A percentile compares a stretch with the other conserved stretches of the same genome.
phyloP scores from a whole-genome alignment of 2,329 filamentous ascomycete genomes.

The Colletotrichum graminicola region DNA sequence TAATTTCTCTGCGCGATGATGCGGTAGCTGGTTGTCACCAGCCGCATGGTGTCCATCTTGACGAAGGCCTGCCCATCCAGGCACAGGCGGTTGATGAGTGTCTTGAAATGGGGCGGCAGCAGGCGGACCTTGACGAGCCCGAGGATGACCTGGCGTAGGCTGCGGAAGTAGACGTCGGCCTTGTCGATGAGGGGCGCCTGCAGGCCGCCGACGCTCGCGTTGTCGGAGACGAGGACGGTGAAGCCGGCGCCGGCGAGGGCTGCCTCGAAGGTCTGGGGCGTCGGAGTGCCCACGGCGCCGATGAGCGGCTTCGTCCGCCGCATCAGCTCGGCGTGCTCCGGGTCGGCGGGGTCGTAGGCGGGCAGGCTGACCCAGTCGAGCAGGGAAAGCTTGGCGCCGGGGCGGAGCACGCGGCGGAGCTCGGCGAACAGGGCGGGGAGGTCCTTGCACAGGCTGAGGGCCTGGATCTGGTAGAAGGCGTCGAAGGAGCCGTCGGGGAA shows the following conservation, averaged over 20 bases:
- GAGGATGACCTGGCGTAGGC: conserved; percentile 61
- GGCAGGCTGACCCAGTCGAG: conserved; percentile 67
- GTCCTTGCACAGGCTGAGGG: conserved; percentile 65
- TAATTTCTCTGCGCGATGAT: conserved; percentile 61
- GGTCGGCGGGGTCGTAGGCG: conserved; percentile 60
- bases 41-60: conserved; percentile 66
- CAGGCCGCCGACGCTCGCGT: conserved; percentile 63
- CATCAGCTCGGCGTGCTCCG: conserved; percentile 64
- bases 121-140: conserved; percentile 60
- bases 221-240: conserved; percentile 60
- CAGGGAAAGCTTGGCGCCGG: conserved; percentile 62
- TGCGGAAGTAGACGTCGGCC: conserved; percentile 66
- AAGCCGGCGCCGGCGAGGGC: conserved; percentile 63
- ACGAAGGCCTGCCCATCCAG: conserved; percentile 67
- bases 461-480: conserved; percentile 70
- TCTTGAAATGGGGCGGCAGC: conserved; percentile 65
- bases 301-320: conserved; percentile 67
- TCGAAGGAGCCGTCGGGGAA: conserved; percentile 63
- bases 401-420: conserved; percentile 62
- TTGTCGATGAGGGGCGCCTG: conserved; percentile 67
- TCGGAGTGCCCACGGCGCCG: conserved; percentile 66
- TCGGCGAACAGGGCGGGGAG: conserved; percentile 60
- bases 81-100: conserved; percentile 64
- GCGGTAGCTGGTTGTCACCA: conserved; percentile 65
- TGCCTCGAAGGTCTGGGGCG: conserved; percentile 59